A percentile compares a stretch with the other conserved stretches of the same genome.
Evolutionary conservation across 306 rosid species (phyloP).

Genomic region (Calophaca sinica): DNA sequence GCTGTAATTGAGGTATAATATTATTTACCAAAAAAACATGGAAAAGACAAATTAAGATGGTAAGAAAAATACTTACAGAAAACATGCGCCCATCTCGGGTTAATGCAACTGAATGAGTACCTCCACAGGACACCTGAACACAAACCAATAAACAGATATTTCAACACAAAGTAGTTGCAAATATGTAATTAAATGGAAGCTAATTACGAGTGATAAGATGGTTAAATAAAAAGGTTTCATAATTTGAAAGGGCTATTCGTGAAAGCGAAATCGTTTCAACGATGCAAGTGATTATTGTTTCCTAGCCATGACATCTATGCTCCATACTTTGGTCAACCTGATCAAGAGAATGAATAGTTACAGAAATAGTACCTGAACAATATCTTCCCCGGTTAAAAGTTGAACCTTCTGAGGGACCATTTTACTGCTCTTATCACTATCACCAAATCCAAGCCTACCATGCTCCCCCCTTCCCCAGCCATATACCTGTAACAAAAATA

Average conservation of each 20-base stretch:
- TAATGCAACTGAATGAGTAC: slow-evolving; percentile 95
- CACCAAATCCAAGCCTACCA: slow-evolving; percentile 99
- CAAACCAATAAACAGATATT: slow-evolving; percentile 26
- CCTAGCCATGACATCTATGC: slow-evolving; percentile 20
- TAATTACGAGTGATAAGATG: background rate
- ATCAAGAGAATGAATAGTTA: slow-evolving; percentile 2
- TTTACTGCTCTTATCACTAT: slow-evolving; percentile 97
- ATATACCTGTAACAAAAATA: slow-evolving; percentile 72
- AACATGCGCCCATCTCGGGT: slow-evolving; percentile 87
- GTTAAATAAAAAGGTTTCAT: background rate
- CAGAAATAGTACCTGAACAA: slow-evolving; percentile 75
- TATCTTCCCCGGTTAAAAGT: slow-evolving; percentile 88
- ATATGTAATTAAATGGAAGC: slow-evolving; percentile 16
- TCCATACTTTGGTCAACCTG: background rate
- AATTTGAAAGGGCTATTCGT: background rate
- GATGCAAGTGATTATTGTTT: background rate
- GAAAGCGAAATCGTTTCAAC: slow-evolving; percentile 8
- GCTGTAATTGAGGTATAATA: background rate
- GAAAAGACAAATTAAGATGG: slow-evolving; percentile 31
- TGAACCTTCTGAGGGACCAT: slow-evolving; percentile 96
- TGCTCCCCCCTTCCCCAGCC: slow-evolving; percentile 99
- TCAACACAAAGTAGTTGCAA: slow-evolving; percentile 1
- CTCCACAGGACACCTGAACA: slow-evolving; percentile 91
- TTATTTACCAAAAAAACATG: slow-evolving; percentile 23
- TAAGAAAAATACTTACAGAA: slow-evolving; percentile 64